Evolutionary conservation across 352 stramenopile genomes (phyloP), one percentile per base, ranked within the genome.

Genomic region (Globisporangium lucens): DNA sequence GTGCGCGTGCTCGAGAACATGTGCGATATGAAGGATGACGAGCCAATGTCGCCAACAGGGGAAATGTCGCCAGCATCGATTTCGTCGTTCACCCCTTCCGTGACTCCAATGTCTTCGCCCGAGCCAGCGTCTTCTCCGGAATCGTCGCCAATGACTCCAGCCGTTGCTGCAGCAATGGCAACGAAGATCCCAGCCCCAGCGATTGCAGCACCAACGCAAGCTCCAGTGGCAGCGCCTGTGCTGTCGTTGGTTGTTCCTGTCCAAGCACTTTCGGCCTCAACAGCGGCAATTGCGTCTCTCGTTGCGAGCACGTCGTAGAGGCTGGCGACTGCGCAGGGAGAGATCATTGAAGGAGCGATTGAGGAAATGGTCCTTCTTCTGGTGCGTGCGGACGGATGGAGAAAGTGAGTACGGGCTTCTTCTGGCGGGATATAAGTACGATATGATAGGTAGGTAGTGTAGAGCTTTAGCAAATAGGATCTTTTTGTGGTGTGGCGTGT

Each of bases 1-100:
- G 95, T 98, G 66, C 86, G 86, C 27, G 84, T 93, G 47, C 65
- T 89, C 3, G 83, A 94, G 63, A 90, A 89, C 35, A 67, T 72
- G 20, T 61, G 55, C 38, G 77, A 87, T 59, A 62, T 69, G 27
- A 90, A 82, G 55, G 75, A 89, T 15, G 74, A 82, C 36, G 72
- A 71, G 49, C 55, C 66, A 33, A 68, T 70, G 46, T 73, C 77
- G 61, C 65, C 73, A 27, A 77, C 62, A 43, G 69, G 59, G 17
- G 49, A 57, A 8, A 59, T 67, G 58, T 71, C 66, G 13, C 66
- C 66, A 10, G 58, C 47, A 53, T 66, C 61, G 66, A 57, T 71
- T 35, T 67, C 66, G 61, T 71, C 65, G 59, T 70, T 71, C 55
- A 63, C 66, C 22, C 60, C 61, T 41, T 38, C 66, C 17, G 59